Conservation (phyloP, 2,329 filamentous ascomycete species). For the Arthroderma uncinatum region DNA sequence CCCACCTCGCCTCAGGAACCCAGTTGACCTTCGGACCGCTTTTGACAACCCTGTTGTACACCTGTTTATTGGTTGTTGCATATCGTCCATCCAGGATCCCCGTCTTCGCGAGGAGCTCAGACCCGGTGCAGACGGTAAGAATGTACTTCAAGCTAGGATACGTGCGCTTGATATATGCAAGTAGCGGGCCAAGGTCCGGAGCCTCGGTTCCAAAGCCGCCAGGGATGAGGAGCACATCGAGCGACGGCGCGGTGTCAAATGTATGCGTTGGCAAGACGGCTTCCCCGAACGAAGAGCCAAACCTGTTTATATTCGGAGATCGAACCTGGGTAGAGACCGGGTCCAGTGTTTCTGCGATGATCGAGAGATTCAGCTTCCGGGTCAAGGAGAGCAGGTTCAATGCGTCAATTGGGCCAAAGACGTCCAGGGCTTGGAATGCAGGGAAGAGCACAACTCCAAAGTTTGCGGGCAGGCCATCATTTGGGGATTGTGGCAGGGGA, state of each 20-base stretch:
- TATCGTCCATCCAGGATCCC: constrained; percentile 49
- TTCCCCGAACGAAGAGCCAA: constrained; percentile 24
- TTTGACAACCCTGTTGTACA: constrained; percentile 41
- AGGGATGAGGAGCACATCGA: constrained; percentile 8
- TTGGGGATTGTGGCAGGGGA: not conserved
- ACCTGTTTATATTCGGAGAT: constrained; percentile 4
- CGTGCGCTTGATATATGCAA: constrained; percentile 37
- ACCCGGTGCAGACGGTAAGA: constrained; percentile 57
- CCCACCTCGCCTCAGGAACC: constrained; percentile 52
- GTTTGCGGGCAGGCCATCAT: constrained; percentile 7
- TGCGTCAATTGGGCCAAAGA: constrained; percentile 39
- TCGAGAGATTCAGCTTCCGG: constrained; percentile 18
- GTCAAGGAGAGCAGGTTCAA: constrained; percentile 27
- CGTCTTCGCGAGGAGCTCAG: constrained; percentile 46
- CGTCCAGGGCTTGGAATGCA: constrained; percentile 34
- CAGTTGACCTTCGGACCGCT: constrained; percentile 46
- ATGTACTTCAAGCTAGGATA: constrained; percentile 44
- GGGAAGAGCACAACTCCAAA: constrained; percentile 27
- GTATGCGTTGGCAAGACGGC: constrained; percentile 43
- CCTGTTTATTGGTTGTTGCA: constrained; percentile 57
- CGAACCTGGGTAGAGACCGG: constrained; percentile 22
- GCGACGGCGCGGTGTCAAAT: constrained; percentile 24
- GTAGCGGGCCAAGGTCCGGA: constrained; percentile 28
- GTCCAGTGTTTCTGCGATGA: constrained; percentile 25
- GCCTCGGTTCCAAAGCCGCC: constrained; percentile 24